Base-by-base conservation (phyloP, 805 yeast species). In the Spencermartinsiella europaea region DNA sequence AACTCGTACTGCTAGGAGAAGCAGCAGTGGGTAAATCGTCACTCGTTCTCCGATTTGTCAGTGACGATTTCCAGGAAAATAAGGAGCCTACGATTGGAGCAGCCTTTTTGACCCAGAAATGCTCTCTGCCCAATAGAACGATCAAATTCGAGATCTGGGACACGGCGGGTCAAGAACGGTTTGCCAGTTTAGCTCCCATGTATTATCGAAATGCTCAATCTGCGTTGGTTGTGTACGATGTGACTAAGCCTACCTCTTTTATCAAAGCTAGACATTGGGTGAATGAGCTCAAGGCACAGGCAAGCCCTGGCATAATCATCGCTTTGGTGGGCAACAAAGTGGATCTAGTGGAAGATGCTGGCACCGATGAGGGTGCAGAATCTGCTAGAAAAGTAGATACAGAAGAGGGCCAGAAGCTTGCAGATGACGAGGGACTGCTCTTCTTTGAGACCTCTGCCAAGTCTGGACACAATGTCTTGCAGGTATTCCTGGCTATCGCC, bases 1-100 rank as follows among this genome's bases (percentile, higher is more conserved):
- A 91, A 67, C 75, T 91, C 47, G 99, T 91, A 5, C 78, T 91
- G 35, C 71, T 91, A 39, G 99, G 99, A 22, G 99, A 91, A 63
- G 97, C 97, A 0, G 99, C 99, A 0, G 99, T 91, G 15, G 99
- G 99, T 44, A 91, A 91, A 63, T 87, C 96, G 3, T 87, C 96
- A 4, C 74, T 91, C 27, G 98, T 91, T 31, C 74, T 91, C 55
- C 76, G 98, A 55, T 91, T 91, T 67, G 98, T 91, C 37, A 81
- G 89, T 53, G 88, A 91, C 66, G 97, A 91, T 62, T 91, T 91
- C 68, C 96, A 93, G 65, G 98, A 90, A 65, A 90, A 91, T 67
- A 90, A 91, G 63, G 98, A 91, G 61, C 97, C 97, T 19, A 91
- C 99, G 2, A 91, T 91, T 57, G 99, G 99, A 14, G 99, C 99